phyloP scores from a whole-genome alignment of 2,329 filamentous ascomycete genomes.

The Trichoderma koningiopsis region DNA sequence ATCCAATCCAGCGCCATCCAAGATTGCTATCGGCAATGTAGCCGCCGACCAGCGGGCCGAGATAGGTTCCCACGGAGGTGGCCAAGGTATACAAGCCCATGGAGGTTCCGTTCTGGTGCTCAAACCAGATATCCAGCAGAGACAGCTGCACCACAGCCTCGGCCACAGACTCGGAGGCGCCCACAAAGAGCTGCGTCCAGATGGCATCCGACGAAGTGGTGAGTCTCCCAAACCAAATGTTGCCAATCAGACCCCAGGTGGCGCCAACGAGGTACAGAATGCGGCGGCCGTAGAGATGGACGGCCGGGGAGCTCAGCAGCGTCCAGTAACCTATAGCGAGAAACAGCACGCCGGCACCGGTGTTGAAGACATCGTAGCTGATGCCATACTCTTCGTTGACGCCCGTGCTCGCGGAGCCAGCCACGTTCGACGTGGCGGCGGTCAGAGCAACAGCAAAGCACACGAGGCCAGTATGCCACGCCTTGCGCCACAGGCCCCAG shows the following conservation, averaged over 20 bases:
- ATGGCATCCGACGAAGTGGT: slow-evolving; percentile 49
- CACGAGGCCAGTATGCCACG: slow-evolving; percentile 54
- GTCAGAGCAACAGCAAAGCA: slow-evolving; percentile 57
- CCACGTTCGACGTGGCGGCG: slow-evolving; percentile 58
- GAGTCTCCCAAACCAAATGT: slow-evolving; percentile 56
- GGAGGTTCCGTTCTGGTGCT: slow-evolving; percentile 57
- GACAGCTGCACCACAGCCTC: slow-evolving; percentile 61
- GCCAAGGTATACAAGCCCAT: slow-evolving; percentile 58
- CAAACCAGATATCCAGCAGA: slow-evolving; percentile 59
- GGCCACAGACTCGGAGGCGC: slow-evolving; percentile 57
- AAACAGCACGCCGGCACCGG: slow-evolving; percentile 59
- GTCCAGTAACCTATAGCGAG: slow-evolving; percentile 59
- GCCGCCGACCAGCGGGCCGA: slow-evolving; percentile 56
- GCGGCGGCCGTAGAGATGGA: slow-evolving; percentile 57
- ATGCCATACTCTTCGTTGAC: slow-evolving; percentile 55
- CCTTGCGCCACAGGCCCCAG: slow-evolving; percentile 51
- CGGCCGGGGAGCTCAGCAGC: slow-evolving; percentile 54
- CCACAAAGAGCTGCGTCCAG: slow-evolving; percentile 60
- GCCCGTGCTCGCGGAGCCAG: slow-evolving; percentile 53
- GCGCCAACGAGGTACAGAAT: slow-evolving; percentile 58
- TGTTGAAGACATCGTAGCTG: slow-evolving; percentile 55
- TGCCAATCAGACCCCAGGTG: slow-evolving; percentile 50
- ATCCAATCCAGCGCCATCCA: slow-evolving; percentile 59
- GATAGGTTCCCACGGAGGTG: slow-evolving; percentile 58
- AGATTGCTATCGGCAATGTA: slow-evolving; percentile 50